These are phyloP conservation scores for Boletus fagicola DNA, from an alignment of 768 basidiomycete species.

Conservation along the genomic window DNA sequence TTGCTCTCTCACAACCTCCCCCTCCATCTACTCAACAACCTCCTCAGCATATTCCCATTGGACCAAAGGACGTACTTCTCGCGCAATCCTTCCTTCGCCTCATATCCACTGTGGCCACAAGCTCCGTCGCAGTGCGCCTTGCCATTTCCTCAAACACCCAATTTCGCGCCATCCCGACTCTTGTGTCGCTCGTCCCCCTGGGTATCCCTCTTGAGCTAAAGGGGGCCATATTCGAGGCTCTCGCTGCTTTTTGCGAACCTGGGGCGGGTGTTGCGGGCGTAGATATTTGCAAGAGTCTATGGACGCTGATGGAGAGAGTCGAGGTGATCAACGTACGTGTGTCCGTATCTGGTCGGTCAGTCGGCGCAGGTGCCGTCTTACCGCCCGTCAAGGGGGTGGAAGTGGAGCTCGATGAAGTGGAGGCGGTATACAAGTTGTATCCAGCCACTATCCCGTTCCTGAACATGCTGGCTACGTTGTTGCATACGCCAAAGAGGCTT, in stretches of 20 bases:
- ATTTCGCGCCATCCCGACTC: slow-evolving; percentile 77
- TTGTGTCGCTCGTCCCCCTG: slow-evolving; percentile 75
- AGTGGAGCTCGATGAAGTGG: slow-evolving; percentile 85
- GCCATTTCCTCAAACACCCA: slow-evolving; percentile 74
- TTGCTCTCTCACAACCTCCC: slow-evolving; percentile 29
- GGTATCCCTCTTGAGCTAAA: slow-evolving; percentile 89
- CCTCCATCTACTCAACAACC: slow-evolving; percentile 37
- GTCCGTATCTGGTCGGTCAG: slow-evolving; percentile 29
- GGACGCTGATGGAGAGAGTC: slow-evolving; percentile 79
- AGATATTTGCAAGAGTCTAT: slow-evolving; percentile 79
- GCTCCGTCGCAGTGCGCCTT: slow-evolving; percentile 75
- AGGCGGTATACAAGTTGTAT: slow-evolving; percentile 73
- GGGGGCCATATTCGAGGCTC: slow-evolving; percentile 75
- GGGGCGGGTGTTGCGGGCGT: slow-evolving; percentile 71
- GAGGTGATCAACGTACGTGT: slow-evolving; percentile 79
- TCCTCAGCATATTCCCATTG: slow-evolving; percentile 43
- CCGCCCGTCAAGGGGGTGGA: slow-evolving; percentile 75
- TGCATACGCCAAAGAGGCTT: slow-evolving; percentile 78
- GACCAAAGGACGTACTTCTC: slow-evolving; percentile 72
- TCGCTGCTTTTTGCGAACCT: slow-evolving; percentile 80
- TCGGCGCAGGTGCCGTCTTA: slow-evolving; percentile 35
- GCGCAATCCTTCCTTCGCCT: slow-evolving; percentile 81
- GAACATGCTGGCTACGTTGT: slow-evolving; percentile 72
- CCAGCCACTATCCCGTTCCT: slow-evolving; percentile 90
- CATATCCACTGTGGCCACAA: slow-evolving; percentile 67